Evolutionary conservation across 441 rosid genomes (phyloP).

Genomic region (Eutrema salsugineum): DNA sequence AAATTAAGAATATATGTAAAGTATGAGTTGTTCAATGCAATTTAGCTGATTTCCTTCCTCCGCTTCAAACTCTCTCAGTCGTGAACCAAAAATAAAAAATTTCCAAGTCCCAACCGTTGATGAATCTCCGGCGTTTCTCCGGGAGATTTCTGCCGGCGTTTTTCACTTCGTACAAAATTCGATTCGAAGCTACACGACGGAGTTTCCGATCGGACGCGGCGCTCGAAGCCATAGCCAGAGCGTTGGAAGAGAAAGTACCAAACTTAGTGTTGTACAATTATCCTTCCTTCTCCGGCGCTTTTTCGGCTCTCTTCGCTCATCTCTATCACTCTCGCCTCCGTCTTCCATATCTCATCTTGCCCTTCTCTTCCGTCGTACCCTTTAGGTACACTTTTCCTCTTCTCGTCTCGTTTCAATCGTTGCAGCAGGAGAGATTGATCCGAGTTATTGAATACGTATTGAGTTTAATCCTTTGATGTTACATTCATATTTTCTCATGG

Average conservation of each 20-base stretch:
- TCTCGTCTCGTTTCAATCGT: neutral
- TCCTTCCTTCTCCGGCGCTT: slow-evolving; percentile 85
- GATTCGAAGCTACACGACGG: slow-evolving; percentile 34
- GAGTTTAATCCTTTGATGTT: neutral
- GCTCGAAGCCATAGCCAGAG: slow-evolving; percentile 55
- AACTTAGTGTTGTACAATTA: slow-evolving; percentile 65
- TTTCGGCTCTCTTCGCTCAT: slow-evolving; percentile 70
- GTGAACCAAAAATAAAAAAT: neutral
- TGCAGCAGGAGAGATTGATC: neutral
- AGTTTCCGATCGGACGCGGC: slow-evolving; percentile 74
- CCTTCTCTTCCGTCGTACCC: slow-evolving; percentile 73
- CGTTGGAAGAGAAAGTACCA: slow-evolving; percentile 50
- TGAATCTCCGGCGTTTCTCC: slow-evolving; percentile 13
- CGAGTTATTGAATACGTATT: neutral
- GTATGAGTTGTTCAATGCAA: neutral
- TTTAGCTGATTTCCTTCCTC: neutral
- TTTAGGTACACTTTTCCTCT: slow-evolving; percentile 35
- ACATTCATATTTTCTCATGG: neutral
- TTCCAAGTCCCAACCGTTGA: neutral
- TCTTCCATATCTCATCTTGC: slow-evolving; percentile 59
- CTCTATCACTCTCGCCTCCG: slow-evolving; percentile 61
- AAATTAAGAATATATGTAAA: neutral
- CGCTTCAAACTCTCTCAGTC: neutral
- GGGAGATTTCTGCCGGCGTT: neutral
- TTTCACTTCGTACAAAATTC: neutral